Conservation (phyloP, 192 early-diverging fungal species). For the Backusella tarrabulga region DNA sequence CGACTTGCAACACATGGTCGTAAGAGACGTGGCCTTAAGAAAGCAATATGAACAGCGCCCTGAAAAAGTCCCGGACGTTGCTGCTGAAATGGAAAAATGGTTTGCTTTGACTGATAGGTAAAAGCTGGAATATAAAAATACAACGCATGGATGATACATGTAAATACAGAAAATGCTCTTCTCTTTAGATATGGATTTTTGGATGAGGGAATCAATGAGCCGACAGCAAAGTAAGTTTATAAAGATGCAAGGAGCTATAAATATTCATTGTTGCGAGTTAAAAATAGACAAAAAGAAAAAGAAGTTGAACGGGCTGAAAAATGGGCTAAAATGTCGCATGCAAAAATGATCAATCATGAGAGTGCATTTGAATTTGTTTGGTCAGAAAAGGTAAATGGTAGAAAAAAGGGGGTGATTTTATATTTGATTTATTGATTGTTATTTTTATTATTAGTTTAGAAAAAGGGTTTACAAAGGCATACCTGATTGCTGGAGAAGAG, state of each 20-base stretch:
- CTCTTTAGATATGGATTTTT: constrained; percentile 35
- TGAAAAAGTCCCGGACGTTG: constrained; percentile 25
- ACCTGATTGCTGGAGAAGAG: constrained; percentile 56
- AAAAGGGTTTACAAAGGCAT: constrained; percentile 56
- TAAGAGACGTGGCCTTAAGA: not conserved
- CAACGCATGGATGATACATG: not conserved
- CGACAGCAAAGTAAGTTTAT: not conserved
- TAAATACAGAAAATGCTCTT: not conserved
- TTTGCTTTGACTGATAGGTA: constrained; percentile 37
- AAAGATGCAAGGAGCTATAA: not conserved
- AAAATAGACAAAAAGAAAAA: constrained; percentile 11
- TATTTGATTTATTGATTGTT: not conserved
- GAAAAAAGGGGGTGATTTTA: not conserved
- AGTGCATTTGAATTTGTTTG: constrained; percentile 24
- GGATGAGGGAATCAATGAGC: not conserved
- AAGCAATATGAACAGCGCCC: constrained; percentile 7
- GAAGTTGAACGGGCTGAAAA: constrained; percentile 36
- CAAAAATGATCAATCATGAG: not conserved
- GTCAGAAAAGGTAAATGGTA: constrained; percentile 26
- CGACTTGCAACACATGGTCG: not conserved
- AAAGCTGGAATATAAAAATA: not conserved
- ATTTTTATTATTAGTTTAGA: constrained; percentile 36
- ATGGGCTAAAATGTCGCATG: constrained; percentile 36
- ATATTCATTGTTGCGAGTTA: not conserved
- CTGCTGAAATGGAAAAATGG: constrained; percentile 40